Base-by-base conservation (phyloP, 2,329 filamentous ascomycete species). In the Ceratocystis alfenasii region DNA sequence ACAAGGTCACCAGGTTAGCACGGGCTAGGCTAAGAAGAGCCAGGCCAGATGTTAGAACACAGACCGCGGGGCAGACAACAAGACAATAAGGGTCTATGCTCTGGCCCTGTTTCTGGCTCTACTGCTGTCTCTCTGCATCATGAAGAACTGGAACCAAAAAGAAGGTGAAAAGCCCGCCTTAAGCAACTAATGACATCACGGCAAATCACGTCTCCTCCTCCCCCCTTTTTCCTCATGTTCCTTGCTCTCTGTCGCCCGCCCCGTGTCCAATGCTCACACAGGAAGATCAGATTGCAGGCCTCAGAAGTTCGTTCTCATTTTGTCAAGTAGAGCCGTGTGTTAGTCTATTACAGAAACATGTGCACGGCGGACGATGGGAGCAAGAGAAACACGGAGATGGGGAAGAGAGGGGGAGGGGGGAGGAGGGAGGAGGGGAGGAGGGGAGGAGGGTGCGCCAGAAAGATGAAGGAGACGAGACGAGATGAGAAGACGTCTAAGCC, bases 41-140 rank as follows among this genome's bases (percentile, higher is more conserved):
- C 36, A 41, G 12, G 36, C 36, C 36, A 41, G 12, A 15, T 15
- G 36, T 41, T 41, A 8, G 48, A n/a, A 53, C 48, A 53, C 48
- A 53, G 48, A 53, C 48, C 48, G 48, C 48, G 48, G 48, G 48
- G 48, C 48, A 53, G 46, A 50, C 48, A 53, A 8, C n/a, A 53
- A 41, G 36, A 41, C 36, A 41, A 15, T 5, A 41, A 15, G 36
- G 36, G 36, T 41, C 36, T 15, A 41, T 41, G 36, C 36, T 41
- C 36, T 41, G 10, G 36, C 12, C 36, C 36, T 41, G 36, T 41
- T 41, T 41, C 10, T 41, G 48, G 48, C 17, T 25, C 36, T 41
- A 41, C 36, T 41, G 10, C 10, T 41, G 36, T 12, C 36, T 41
- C 36, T 41, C 12, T 12, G 36, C 10, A 41, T 41, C 36, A 41